phyloP scores from a whole-genome alignment of 257 asterid genomes.

The Apocynum venetum region DNA sequence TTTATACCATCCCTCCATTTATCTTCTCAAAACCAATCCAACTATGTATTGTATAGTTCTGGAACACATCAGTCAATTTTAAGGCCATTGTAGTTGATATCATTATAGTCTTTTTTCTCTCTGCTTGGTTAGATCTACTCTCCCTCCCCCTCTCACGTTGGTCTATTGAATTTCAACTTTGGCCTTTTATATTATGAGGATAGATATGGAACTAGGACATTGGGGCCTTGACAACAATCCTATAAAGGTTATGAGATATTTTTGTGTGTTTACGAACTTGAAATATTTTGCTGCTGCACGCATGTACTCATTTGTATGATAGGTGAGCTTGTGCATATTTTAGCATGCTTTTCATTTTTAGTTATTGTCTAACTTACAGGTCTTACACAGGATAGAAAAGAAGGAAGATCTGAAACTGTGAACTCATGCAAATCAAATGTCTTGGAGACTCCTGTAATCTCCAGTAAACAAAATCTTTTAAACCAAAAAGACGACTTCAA shows the following conservation, averaged over 20 bases:
- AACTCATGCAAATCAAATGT: not conserved
- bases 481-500: constrained; percentile 26
- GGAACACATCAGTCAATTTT: not conserved
- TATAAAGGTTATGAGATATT: not conserved
- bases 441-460: constrained; percentile 16
- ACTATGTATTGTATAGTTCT: not conserved
- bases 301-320: not conserved
- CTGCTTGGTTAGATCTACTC: not conserved
- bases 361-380: constrained; percentile 17
- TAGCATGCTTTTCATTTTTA: constrained; percentile 1
- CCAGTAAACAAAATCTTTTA: constrained; percentile 23
- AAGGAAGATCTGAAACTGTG: not conserved
- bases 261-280: not conserved
- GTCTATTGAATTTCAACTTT: not conserved
- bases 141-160: not conserved
- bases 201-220: not conserved
- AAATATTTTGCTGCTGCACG: not conserved
- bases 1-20: not conserved
- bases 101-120: not conserved
- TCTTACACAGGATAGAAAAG: constrained; percentile 4
- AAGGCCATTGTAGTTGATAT: not conserved
- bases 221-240: not conserved
- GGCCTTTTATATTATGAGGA: not conserved
- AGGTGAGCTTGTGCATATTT: constrained; percentile 1
- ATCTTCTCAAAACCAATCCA: not conserved